Percentiles rank a stretch among this genome's conserved stretches.
These are phyloP conservation scores for Gliomastix tumulicola DNA, from an alignment of 2,329 filamentous ascomycete species.

Conservation along the genomic window DNA sequence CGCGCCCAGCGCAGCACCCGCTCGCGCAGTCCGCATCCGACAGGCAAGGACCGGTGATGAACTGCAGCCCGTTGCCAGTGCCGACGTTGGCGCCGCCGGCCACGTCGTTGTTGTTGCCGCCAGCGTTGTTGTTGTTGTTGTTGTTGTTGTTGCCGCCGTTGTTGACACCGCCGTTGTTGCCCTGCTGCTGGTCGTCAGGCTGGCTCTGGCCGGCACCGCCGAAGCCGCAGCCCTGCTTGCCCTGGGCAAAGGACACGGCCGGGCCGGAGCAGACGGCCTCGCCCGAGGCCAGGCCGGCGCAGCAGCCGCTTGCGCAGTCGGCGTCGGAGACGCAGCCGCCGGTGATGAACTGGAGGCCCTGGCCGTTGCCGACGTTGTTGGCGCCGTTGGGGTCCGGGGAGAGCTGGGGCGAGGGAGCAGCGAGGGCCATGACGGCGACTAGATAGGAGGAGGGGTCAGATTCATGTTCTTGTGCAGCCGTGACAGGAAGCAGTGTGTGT, in stretches of 20 bases:
- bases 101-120: slow-evolving; percentile 8
- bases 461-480: too few relatives aligned
- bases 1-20: slow-evolving; percentile 12
- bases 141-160: not conserved
- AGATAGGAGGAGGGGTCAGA: too few relatives aligned
- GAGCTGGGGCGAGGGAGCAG: slow-evolving; percentile 5
- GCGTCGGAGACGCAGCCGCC: slow-evolving; percentile 14
- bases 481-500: too few relatives aligned
- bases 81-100: slow-evolving; percentile 11
- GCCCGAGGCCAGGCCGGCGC: slow-evolving; percentile 12
- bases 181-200: not conserved
- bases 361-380: slow-evolving; percentile 9
- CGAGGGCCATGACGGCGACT: slow-evolving; percentile 3
- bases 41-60: slow-evolving; percentile 17
- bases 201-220: slow-evolving; percentile 1
- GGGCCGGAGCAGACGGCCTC: slow-evolving; percentile 15
- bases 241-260: slow-evolving; percentile 13
- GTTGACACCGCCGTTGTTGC: not conserved
- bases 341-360: slow-evolving; percentile 15
- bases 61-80: slow-evolving; percentile 11
- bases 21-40: slow-evolving; percentile 13
- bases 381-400: slow-evolving; percentile 10
- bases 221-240: slow-evolving; percentile 18
- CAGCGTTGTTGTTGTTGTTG: too few relatives aligned
- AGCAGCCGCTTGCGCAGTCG: slow-evolving; percentile 15